These are phyloP conservation scores for Medicago lupulina DNA, from an alignment of 306 rosid species.

Conservation along the genomic window DNA sequence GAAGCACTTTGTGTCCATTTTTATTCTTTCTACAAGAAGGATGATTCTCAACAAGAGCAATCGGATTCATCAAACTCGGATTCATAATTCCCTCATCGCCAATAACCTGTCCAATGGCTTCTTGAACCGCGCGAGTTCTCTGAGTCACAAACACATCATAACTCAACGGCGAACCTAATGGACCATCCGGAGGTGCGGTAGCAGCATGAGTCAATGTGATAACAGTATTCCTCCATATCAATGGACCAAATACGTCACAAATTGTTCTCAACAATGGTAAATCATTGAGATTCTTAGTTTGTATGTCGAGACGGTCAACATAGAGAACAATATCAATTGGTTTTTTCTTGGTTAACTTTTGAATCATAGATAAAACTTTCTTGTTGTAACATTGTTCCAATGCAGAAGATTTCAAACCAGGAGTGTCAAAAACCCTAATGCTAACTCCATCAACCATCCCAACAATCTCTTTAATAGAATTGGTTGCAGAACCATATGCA, in stretches of 20 bases:
- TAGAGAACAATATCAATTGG: conserved; percentile 88
- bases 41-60: conserved; percentile 91
- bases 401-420: conserved; percentile 85
- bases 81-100: conserved; percentile 79
- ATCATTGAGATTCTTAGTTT: conserved; percentile 84
- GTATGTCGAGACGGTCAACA: conserved; percentile 87
- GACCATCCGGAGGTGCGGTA: conserved; percentile 96
- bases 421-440: conserved; percentile 82
- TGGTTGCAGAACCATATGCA: conserved; percentile 87
- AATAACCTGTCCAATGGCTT: conserved; percentile 83
- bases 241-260: conserved; percentile 67
- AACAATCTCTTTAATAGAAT: conserved; percentile 72
- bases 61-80: conserved; percentile 79
- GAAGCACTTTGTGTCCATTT: conserved; percentile 91
- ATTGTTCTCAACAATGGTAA: conserved; percentile 74
- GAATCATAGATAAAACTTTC: conserved; percentile 66
- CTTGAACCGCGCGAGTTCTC: conserved; percentile 82
- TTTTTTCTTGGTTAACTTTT: conserved; percentile 66
- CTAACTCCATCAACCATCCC: conserved; percentile 83
- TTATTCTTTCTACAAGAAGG: conserved; percentile 89
- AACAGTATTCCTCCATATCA: conserved; percentile 76
- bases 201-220: conserved; percentile 88
- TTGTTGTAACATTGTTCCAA: conserved; percentile 66
- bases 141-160: conserved; percentile 90
- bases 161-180: conserved; percentile 78